phyloP scores from a whole-genome alignment of 1,284 basidiomycete species.

The Mycena citricolor region DNA sequence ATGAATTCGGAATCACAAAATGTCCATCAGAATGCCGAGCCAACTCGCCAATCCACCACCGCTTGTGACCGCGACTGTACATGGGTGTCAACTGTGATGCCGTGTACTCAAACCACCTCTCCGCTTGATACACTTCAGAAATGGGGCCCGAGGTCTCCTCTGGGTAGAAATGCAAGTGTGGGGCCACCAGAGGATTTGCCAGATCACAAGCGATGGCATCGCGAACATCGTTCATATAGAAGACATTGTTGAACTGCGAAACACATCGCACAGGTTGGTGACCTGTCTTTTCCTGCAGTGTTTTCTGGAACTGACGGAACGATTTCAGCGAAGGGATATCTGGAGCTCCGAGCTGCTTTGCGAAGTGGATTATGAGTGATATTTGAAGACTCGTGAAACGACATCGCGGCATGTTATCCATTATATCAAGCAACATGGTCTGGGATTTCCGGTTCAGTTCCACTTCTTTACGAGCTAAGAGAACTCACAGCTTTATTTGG shows the following conservation, averaged over 20 bases:
- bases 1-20: conserved; percentile 27
- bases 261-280: neutral
- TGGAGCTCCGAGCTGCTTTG: conserved; percentile 4
- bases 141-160: neutral
- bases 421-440: conserved; percentile 16
- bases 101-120: conserved; percentile 26
- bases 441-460: neutral
- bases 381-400: conserved; percentile 14
- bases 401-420: conserved; percentile 17
- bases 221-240: conserved; percentile 18
- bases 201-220: conserved; percentile 12
- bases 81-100: conserved; percentile 26
- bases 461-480: neutral
- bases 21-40: conserved; percentile 17
- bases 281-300: conserved; percentile 1
- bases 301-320: conserved; percentile 12
- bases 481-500: conserved; percentile 17
- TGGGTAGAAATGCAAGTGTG: conserved; percentile 6
- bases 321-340: conserved; percentile 18
- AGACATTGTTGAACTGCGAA: conserved; percentile 14
- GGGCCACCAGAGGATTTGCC: conserved; percentile 7
- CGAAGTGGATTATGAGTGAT: conserved; percentile 12
- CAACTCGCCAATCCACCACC: conserved; percentile 30
- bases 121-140: conserved; percentile 30
- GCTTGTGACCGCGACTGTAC: conserved; percentile 15